phyloP scores from a whole-genome alignment of 2,329 filamentous ascomycete species.

The Colletotrichum incanum region DNA sequence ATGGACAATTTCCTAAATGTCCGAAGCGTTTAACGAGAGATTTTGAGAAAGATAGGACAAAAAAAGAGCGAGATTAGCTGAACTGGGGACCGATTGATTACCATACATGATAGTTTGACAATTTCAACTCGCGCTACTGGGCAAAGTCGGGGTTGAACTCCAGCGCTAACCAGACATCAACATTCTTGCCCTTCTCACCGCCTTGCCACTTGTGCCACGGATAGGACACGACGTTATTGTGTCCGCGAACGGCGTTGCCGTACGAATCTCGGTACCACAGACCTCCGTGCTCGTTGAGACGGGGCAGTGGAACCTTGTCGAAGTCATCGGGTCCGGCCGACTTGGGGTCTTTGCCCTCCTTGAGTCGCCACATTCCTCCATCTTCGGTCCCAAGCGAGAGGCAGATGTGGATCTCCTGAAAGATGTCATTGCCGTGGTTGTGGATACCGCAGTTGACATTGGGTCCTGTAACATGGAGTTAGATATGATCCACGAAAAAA shows the following conservation, averaged over 20 bases:
- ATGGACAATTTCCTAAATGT: background rate
- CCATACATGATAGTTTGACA: background rate
- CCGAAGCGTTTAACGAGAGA: too few species aligned
- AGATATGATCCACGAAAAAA: background rate
- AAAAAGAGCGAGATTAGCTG: background rate
- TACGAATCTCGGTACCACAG: background rate
- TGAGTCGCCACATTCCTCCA: constrained; percentile 2
- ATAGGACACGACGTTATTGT: background rate
- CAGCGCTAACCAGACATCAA: background rate
- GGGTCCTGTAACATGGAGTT: background rate
- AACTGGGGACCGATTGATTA: background rate
- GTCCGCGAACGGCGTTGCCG: background rate
- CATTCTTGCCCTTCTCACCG: background rate
- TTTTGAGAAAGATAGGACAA: background rate
- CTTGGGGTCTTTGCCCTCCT: constrained; percentile 2
- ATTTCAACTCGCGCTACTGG: background rate
- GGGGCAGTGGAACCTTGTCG: background rate
- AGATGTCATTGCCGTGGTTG: constrained; percentile 7
- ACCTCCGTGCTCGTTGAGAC: background rate
- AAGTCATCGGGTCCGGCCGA: background rate
- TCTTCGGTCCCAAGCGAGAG: background rate
- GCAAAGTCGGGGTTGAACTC: background rate
- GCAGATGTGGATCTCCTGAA: constrained; percentile 3
- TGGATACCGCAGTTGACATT: constrained; percentile 2
- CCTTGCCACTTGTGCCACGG: constrained; percentile 1